Conservation (phyloP, 2,329 filamentous ascomycete genomes). For the Penicillium sp. region DNA sequence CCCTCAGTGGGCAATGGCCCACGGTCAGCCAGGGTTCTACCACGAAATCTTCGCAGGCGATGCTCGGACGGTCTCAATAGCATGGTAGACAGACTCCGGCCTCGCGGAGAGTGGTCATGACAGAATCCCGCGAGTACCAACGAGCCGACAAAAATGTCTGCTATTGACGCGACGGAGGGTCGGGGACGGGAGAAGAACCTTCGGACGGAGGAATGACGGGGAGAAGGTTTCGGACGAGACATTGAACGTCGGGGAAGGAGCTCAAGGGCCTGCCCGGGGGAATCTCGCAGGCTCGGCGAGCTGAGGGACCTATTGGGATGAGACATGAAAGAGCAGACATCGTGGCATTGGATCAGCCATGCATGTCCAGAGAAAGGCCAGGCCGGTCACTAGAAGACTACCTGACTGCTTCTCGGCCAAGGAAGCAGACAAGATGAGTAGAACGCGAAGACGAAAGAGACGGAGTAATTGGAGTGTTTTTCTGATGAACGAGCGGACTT, state of each 20-base stretch:
- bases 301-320: constrained; percentile 52
- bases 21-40: constrained; percentile 11
- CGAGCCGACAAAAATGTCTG: constrained; percentile 51
- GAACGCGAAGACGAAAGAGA: constrained; percentile 6
- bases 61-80: constrained; percentile 15
- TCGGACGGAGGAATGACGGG: constrained; percentile 25
- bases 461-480: constrained; percentile 20
- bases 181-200: constrained; percentile 26
- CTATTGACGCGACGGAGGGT: constrained; percentile 37
- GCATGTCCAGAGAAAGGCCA: constrained; percentile 28
- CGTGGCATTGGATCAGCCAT: constrained; percentile 44
- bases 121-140: constrained; percentile 51
- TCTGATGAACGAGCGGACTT: constrained; percentile 21
- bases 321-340: constrained; percentile 63
- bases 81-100: constrained; percentile 28
- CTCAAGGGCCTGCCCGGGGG: constrained; percentile 42
- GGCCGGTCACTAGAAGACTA: constrained; percentile 16
- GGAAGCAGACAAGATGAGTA: constrained; percentile 4
- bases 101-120: constrained; percentile 42
- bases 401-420: constrained; percentile 13
- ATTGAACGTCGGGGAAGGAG: constrained; percentile 26
- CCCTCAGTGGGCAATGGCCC: constrained; percentile 16
- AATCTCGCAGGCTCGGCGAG: constrained; percentile 46
- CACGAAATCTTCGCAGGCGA: constrained; percentile 17
- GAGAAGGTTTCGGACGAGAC: constrained; percentile 25